Evolutionary conservation across 371 early-diverging fungal genomes (phyloP).

Genomic region (Fennellomyces sp.): DNA sequence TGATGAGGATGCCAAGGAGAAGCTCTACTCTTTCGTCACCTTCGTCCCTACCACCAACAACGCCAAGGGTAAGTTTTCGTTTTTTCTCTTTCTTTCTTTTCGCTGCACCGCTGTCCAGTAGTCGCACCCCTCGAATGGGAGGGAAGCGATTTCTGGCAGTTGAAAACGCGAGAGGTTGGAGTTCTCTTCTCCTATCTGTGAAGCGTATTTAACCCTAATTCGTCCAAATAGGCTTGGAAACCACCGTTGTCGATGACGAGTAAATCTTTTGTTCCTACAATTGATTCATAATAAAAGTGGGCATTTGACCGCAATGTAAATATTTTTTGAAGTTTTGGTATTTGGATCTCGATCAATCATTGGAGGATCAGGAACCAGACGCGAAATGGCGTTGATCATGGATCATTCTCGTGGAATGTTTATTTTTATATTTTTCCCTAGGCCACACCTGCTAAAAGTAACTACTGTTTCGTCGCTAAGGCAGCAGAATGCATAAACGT

Average conservation of each 20-base stretch:
- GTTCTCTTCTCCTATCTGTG: conserved; percentile 14
- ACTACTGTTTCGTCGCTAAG: too few species aligned
- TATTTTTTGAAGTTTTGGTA: background rate
- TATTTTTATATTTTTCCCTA: too few species aligned
- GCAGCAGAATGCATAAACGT: too few species aligned
- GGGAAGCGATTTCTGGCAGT: conserved; percentile 5
- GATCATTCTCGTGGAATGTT: too few species aligned
- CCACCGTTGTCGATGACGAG: conserved; percentile 31
- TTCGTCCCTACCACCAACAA: conserved; percentile 78
- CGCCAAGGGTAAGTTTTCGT: conserved; percentile 74
- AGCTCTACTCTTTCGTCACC: conserved; percentile 92
- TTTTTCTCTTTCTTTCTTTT: conserved; percentile 4
- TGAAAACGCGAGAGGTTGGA: conserved; percentile 21
- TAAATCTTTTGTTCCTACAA: conserved; percentile 16
- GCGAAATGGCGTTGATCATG: too few species aligned
- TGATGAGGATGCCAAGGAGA: conserved; percentile 92
- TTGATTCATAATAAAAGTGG: background rate
- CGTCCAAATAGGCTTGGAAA: conserved; percentile 22
- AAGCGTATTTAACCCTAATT: background rate
- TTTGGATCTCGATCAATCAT: background rate
- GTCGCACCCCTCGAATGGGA: background rate
- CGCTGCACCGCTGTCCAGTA: conserved; percentile 12
- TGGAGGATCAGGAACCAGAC: too few species aligned
- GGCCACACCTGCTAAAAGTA: too few species aligned
- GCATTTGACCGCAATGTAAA: background rate